These are phyloP conservation scores for Hermanozyma aechmeae DNA, from an alignment of 805 yeast species.

Conservation along the genomic window DNA sequence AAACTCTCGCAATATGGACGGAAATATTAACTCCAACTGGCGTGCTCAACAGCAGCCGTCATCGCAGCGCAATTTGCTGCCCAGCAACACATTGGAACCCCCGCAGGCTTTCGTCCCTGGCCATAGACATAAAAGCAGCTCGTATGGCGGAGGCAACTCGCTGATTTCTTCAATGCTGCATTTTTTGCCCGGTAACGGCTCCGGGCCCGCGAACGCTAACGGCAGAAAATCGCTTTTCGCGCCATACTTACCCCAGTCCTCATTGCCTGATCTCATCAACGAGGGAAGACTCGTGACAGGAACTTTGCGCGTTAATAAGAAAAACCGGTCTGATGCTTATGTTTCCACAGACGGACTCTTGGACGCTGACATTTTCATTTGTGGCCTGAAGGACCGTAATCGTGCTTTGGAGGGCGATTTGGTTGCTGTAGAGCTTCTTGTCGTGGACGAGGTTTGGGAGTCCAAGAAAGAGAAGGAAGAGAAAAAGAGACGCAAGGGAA, in stretches of 20 bases:
- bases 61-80: conserved; percentile 9
- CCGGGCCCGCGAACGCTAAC: conserved; percentile 17
- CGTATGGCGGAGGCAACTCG: conserved; percentile 46
- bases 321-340: conserved; percentile 95
- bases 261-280: conserved; percentile 77
- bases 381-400: conserved; percentile 97
- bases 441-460: conserved; percentile 97
- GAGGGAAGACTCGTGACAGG: conserved; percentile 94
- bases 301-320: conserved; percentile 85
- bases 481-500: conserved; percentile 82
- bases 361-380: conserved; percentile 94
- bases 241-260: conserved; percentile 90
- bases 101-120: conserved; percentile 58
- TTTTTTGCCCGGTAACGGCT: conserved; percentile 20
- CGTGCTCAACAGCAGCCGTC: conserved; percentile 43
- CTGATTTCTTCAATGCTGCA: conserved; percentile 43
- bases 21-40: conserved; percentile 47
- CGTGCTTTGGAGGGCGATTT: conserved; percentile 95
- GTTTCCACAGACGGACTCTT: conserved; percentile 94
- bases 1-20: conserved; percentile 30
- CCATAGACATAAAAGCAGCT: conserved; percentile 61
- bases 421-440: conserved; percentile 89
- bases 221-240: conserved; percentile 81
- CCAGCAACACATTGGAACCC: conserved; percentile 25
- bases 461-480: conserved; percentile 95